phyloP scores from a whole-genome alignment of 1,284 basidiomycete genomes.

The Puccinia hordei region DNA sequence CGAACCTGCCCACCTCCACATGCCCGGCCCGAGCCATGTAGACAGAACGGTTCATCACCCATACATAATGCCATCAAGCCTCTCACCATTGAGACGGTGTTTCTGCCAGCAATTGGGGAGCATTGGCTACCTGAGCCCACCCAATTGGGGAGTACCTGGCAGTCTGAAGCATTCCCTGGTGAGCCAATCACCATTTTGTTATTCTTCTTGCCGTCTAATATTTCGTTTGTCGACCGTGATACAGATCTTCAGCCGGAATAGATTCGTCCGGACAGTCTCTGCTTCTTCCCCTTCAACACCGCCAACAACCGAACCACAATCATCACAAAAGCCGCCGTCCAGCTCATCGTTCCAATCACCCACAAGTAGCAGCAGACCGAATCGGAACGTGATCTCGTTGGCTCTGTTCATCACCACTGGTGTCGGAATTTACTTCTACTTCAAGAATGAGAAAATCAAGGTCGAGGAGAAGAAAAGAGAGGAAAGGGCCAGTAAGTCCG shows the following conservation, averaged over 20 bases:
- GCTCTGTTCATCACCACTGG: slow-evolving; percentile 80
- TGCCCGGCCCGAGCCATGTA: too few relatives aligned
- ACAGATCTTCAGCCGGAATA: background rate
- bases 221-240: background rate
- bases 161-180: slow-evolving; percentile 10
- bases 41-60: too few relatives aligned
- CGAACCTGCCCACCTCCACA: too few relatives aligned
- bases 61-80: background rate
- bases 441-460: slow-evolving; percentile 79
- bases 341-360: background rate
- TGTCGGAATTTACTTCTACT: slow-evolving; percentile 80
- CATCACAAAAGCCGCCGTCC: background rate
- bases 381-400: slow-evolving; percentile 68
- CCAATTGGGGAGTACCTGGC: background rate
- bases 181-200: background rate
- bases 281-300: background rate
- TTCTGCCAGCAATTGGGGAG: background rate
- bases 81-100: background rate
- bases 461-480: slow-evolving; percentile 73
- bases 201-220: background rate
- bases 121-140: background rate
- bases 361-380: background rate
- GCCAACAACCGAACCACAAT: background rate
- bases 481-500: slow-evolving; percentile 60
- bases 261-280: background rate